phyloP scores from a whole-genome alignment of 1,284 basidiomycete genomes.

The Schizophyllum amplum region DNA sequence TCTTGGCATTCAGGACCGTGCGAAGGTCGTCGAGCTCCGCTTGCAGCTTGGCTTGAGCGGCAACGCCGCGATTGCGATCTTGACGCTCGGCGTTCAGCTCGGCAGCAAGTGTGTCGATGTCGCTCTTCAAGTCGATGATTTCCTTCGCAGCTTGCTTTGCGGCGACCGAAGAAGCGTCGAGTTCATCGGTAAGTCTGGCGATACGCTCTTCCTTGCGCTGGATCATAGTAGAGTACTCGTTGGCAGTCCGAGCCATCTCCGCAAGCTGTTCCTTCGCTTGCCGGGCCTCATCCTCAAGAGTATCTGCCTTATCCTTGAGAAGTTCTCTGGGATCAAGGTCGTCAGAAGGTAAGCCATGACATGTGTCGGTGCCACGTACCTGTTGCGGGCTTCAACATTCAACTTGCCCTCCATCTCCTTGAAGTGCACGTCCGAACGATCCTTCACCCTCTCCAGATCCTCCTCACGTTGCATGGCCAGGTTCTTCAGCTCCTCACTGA shows the following conservation, averaged over 20 bases:
- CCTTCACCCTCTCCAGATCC: conserved; percentile 68
- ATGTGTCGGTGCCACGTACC: conserved; percentile 37
- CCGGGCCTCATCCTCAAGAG: conserved; percentile 59
- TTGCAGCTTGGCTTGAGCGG: conserved; percentile 57
- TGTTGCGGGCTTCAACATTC: conserved; percentile 53
- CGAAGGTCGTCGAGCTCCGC: conserved; percentile 84
- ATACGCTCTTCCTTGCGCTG: conserved; percentile 76
- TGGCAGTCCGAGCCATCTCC: conserved; percentile 70
- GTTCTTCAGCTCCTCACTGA: conserved; percentile 68
- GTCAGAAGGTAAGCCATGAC: conserved; percentile 3
- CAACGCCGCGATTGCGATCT: conserved; percentile 48
- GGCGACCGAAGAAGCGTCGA: conserved; percentile 23
- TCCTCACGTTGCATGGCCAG: conserved; percentile 74
- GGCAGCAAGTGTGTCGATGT: conserved; percentile 60
- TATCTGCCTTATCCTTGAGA: conserved; percentile 50
- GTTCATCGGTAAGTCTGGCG: conserved; percentile 47
- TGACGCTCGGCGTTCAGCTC: conserved; percentile 61
- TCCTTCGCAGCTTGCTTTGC: conserved; percentile 37
- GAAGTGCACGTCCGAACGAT: conserved; percentile 62
- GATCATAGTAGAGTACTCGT: conserved; percentile 74
- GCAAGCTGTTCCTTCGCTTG: conserved; percentile 73
- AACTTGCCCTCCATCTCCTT: conserved; percentile 74
- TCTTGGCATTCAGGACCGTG: conserved; percentile 74
- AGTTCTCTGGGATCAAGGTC: conserved; percentile 40
- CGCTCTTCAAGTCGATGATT: conserved; percentile 56